A percentile compares a stretch with the other conserved stretches of the same genome.
Conservation (phyloP, 768 basidiomycete species). For the Lactarius vividus region DNA sequence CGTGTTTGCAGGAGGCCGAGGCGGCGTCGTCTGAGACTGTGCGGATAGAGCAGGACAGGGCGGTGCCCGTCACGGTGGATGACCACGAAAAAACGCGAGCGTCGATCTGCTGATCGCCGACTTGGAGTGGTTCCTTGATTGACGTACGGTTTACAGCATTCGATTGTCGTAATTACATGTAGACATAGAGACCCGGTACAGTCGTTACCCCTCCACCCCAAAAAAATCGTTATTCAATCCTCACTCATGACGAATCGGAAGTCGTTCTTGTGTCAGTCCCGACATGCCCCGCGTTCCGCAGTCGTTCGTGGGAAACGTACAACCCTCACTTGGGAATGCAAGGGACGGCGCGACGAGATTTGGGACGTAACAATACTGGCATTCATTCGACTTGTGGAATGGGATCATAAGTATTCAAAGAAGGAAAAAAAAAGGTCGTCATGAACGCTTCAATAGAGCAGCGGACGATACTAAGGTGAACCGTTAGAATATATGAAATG, state of each 20-base stretch:
- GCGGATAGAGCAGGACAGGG: too few relatives aligned
- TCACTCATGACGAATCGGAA: too few relatives aligned
- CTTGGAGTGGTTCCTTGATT: background rate
- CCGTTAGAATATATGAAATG: background rate
- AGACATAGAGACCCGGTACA: too few relatives aligned
- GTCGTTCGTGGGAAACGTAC: background rate
- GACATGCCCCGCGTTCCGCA: too few relatives aligned
- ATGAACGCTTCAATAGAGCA: background rate
- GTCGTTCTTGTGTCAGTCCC: too few relatives aligned
- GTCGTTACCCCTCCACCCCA: too few relatives aligned
- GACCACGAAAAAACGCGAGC: background rate
- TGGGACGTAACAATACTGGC: background rate
- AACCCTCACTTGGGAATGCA: background rate
- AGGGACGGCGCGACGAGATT: background rate
- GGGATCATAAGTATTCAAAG: background rate
- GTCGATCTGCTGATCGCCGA: background rate
- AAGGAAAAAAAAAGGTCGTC: background rate
- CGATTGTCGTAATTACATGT: too few relatives aligned
- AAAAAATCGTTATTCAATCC: too few relatives aligned
- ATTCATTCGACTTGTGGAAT: background rate
- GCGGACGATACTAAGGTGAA: background rate
- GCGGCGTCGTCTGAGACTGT: background rate
- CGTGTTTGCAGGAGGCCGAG: slow-evolving; percentile 38
- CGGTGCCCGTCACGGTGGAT: too few relatives aligned
- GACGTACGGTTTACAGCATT: background rate